phyloP scores from a whole-genome alignment of 306 rosid species.

The Ochetophila trinervis region DNA sequence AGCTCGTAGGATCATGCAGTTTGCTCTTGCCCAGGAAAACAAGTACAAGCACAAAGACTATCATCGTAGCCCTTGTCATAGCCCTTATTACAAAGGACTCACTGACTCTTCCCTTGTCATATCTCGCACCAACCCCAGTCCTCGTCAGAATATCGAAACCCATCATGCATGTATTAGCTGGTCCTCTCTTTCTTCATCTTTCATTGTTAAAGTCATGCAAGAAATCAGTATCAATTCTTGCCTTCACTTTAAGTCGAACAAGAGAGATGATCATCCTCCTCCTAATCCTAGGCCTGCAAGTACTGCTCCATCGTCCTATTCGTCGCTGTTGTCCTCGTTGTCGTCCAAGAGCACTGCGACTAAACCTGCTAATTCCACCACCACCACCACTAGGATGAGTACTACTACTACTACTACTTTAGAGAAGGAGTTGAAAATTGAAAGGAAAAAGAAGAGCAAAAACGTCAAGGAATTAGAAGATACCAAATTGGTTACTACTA shows the following conservation, averaged over 20 bases:
- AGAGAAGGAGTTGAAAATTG: neutral
- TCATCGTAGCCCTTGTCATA: neutral
- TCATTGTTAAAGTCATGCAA: conserved; percentile 19
- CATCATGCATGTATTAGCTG: neutral
- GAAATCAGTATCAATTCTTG: conserved; percentile 14
- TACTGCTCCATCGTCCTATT: no score
- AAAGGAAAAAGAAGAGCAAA: conserved; percentile 2
- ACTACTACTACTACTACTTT: no score
- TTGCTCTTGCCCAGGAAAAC: neutral
- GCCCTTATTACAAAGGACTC: conserved; percentile 36
- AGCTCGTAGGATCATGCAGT: no score
- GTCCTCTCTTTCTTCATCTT: conserved; percentile 16
- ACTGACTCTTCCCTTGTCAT: neutral
- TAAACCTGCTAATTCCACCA: no score
- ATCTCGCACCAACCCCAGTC: neutral
- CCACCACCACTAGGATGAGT: no score
- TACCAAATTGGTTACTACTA: neutral
- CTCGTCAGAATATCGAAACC: neutral
- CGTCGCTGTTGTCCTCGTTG: no score
- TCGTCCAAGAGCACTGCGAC: no score
- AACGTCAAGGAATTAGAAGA: neutral
- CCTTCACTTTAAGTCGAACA: neutral
- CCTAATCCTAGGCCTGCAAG: no score
- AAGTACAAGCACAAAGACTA: neutral
- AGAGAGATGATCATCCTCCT: neutral